Evolutionary conservation across 768 basidiomycete genomes (phyloP).

Genomic region (Amanita exitialis): DNA sequence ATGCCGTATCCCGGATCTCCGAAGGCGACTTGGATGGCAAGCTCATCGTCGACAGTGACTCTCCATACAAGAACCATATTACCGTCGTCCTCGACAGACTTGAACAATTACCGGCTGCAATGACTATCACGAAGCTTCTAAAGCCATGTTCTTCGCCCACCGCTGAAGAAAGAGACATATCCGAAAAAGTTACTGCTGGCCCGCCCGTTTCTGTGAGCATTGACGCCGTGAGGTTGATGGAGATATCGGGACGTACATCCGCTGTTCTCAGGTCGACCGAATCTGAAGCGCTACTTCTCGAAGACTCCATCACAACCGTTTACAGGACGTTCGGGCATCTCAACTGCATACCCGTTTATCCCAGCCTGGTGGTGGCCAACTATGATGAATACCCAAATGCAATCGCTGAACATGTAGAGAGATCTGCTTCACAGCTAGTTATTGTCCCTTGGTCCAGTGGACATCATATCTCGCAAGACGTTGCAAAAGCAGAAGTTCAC

Average conservation of each 20-base stretch:
- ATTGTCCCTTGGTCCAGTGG: slow-evolving; percentile 77
- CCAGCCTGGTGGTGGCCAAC: slow-evolving; percentile 69
- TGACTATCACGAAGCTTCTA: slow-evolving; percentile 73
- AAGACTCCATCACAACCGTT: slow-evolving; percentile 63
- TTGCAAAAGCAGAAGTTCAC: slow-evolving; percentile 17
- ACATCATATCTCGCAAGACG: slow-evolving; percentile 12
- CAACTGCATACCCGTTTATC: slow-evolving; percentile 53
- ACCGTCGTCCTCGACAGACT: slow-evolving; percentile 71
- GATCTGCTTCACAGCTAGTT: slow-evolving; percentile 58
- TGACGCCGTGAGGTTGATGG: slow-evolving; percentile 80
- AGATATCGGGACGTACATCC: slow-evolving; percentile 82
- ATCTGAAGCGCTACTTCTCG: slow-evolving; percentile 56
- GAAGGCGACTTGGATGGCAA: slow-evolving; percentile 5
- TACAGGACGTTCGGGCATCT: slow-evolving; percentile 73
- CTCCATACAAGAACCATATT: slow-evolving; percentile 41
- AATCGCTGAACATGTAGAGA: slow-evolving; percentile 50
- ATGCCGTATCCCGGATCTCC: background rate
- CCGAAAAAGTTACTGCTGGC: slow-evolving; percentile 12
- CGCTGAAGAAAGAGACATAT: slow-evolving; percentile 20
- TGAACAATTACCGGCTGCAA: slow-evolving; percentile 72
- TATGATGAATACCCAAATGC: slow-evolving; percentile 60
- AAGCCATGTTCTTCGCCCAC: slow-evolving; percentile 21
- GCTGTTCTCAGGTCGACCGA: slow-evolving; percentile 78
- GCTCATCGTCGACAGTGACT: slow-evolving; percentile 21
- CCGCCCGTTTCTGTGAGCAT: slow-evolving; percentile 28